Base-by-base conservation (phyloP, 1,284 basidiomycete species). In the Fomitiporia mediterranea region DNA sequence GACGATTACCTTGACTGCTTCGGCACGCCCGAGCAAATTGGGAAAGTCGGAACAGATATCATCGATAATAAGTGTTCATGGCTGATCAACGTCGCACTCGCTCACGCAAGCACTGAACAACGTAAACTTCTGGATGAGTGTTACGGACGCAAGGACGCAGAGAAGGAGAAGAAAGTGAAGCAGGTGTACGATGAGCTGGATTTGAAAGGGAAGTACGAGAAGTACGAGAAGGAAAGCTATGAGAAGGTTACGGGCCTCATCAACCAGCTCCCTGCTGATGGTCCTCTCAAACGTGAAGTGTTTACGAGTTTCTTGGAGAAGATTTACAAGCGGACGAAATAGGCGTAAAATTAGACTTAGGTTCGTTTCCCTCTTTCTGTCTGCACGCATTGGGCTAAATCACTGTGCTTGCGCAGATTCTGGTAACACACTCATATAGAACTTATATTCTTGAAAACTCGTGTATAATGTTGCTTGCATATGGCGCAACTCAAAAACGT, bases 1-100 rank as follows among this genome's bases (percentile, higher is more conserved):
- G 96, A 99, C 72, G 97, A 99, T 72, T 98, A 89, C 74, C 84
- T 99, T 63, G 96, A 99, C 73, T 97, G 86, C 69, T 89, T 89
- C 51, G 94, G 89, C 9, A 83, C 91, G 1, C 92, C 94, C 0
- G 93, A 95, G 74, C 82, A 91, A 64, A 91, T 98, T 55, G 97
- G 96, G 61, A 99, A 99, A 77, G 84, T 98, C 62, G 97, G 96
- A 30, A 98, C 96, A 19, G 97, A 99, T 72, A 99, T 99, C 66
- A 73, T 97, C 57, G 96, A 99, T 75, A 98, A 98, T 83, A 99
- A 99, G 76, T 99, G 97, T 75, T 91, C 90, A 39, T 99, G 96
- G 97, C 89, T 89, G 68, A 79, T 99, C 72, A 98, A 98, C 73
- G 86, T 85, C 17, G 96, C 94, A 30, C 80, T 99, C 59, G 74